phyloP scores from a whole-genome alignment of 352 stramenopile species.

The Globisporangium solare region DNA sequence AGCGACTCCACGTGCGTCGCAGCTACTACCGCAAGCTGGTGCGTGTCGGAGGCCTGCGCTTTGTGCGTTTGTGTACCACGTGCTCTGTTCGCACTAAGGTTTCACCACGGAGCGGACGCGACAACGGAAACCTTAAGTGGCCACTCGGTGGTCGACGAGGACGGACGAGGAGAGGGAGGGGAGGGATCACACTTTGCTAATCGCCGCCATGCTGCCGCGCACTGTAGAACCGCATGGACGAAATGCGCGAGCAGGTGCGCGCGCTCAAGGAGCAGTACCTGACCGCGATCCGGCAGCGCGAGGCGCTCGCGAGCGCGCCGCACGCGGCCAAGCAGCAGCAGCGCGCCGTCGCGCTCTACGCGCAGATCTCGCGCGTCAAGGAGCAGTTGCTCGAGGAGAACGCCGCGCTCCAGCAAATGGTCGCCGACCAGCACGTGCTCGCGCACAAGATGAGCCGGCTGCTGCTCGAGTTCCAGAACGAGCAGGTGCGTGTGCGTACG shows the following conservation, averaged over 20 bases:
- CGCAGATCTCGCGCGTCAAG: conserved; percentile 40
- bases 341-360: conserved; percentile 33
- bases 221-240: conserved; percentile 30
- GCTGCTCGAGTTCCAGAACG: conserved; percentile 25
- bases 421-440: conserved; percentile 37
- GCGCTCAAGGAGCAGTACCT: conserved; percentile 34
- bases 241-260: conserved; percentile 29
- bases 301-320: conserved; percentile 17
- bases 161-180: no score
- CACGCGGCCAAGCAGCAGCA: conserved; percentile 7
- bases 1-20: conserved; percentile 52
- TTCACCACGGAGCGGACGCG: not conserved
- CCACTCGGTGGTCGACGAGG: not conserved
- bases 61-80: not conserved
- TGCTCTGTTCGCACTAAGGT: not conserved
- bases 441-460: conserved; percentile 31
- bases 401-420: conserved; percentile 36
- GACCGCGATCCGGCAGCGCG: conserved; percentile 15
- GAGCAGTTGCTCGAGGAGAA: conserved; percentile 50
- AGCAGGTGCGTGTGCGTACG: conserved; percentile 9
- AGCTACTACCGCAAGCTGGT: conserved; percentile 44
- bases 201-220: not conserved
- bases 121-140: not conserved
- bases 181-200: no score
- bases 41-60: not conserved